Evolutionary conservation across 768 basidiomycete genomes (phyloP).

Genomic region (Tremella mesenterica): DNA sequence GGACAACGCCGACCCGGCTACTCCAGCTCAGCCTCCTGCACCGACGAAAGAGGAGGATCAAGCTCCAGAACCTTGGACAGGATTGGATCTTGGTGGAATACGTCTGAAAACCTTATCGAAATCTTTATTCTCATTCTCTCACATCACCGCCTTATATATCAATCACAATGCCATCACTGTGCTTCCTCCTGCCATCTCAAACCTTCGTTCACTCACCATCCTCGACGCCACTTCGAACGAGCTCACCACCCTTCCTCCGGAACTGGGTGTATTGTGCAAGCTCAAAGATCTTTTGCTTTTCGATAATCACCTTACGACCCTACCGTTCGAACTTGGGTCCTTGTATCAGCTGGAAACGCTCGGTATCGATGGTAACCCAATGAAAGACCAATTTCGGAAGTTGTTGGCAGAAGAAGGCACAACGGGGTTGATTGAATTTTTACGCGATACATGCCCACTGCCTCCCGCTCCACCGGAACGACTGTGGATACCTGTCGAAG

Average conservation of each 20-base stretch:
- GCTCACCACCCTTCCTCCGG: conserved; percentile 66
- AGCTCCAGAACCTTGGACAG: conserved; percentile 56
- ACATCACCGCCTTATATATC: conserved; percentile 87
- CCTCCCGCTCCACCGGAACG: conserved; percentile 73
- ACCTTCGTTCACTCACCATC: conserved; percentile 72
- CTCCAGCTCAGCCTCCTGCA: conserved; percentile 49
- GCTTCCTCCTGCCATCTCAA: conserved; percentile 73
- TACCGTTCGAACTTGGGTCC: conserved; percentile 80
- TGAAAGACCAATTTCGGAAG: conserved; percentile 65
- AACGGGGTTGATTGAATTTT: conserved; percentile 68
- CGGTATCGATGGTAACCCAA: conserved; percentile 93
- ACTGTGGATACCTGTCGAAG: conserved; percentile 55
- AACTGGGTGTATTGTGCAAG: conserved; percentile 80
- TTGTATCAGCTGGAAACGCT: conserved; percentile 85
- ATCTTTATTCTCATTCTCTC: conserved; percentile 73
- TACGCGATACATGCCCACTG: conserved; percentile 87
- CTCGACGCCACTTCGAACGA: conserved; percentile 88
- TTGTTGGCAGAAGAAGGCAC: conserved; percentile 96
- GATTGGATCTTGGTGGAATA: conserved; percentile 93
- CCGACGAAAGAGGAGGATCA: conserved; percentile 58
- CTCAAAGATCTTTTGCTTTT: conserved; percentile 90
- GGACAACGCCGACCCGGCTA: conserved; percentile 64
- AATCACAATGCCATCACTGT: conserved; percentile 80
- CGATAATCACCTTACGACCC: conserved; percentile 79
- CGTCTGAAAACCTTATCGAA: conserved; percentile 81